phyloP scores from a whole-genome alignment of 2,329 filamentous ascomycete species.

The Talaromyces amestolkiae region DNA sequence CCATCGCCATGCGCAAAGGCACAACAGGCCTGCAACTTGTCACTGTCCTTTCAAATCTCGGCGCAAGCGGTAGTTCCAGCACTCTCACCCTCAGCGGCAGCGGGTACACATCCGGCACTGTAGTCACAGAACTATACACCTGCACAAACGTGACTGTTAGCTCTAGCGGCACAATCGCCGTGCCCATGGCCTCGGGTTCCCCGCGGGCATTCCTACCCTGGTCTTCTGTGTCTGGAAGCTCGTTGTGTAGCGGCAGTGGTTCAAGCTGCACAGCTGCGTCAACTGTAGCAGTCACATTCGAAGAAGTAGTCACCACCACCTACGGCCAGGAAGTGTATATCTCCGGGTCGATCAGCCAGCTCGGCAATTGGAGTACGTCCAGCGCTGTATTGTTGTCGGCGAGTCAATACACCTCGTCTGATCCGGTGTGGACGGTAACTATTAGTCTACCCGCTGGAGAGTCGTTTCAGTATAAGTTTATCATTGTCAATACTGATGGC shows the following conservation, averaged over 20 bases:
- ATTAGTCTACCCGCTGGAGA: conserved; percentile 57
- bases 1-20: conserved; percentile 45
- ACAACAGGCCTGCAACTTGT: conserved; percentile 27
- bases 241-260: neutral
- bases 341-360: conserved; percentile 56
- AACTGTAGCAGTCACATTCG: conserved; percentile 61
- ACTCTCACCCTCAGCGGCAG: conserved; percentile 28
- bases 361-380: conserved; percentile 62
- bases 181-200: conserved; percentile 45
- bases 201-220: conserved; percentile 36
- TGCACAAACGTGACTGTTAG: conserved; percentile 48
- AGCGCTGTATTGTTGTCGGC: conserved; percentile 59
- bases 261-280: conserved; percentile 28
- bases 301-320: conserved; percentile 55
- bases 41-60: conserved; percentile 46
- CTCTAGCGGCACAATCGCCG: conserved; percentile 43
- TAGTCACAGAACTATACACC: conserved; percentile 30
- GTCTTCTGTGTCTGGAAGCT: conserved; percentile 11
- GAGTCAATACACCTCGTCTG: conserved; percentile 56
- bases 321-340: conserved; percentile 66
- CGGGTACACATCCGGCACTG: conserved; percentile 27
- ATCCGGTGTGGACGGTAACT: conserved; percentile 61
- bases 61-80: conserved; percentile 30
- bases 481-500: conserved; percentile 57
- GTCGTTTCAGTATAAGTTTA: conserved; percentile 65